phyloP scores from a whole-genome alignment of 192 early-diverging fungal species.

The Coemansia aciculifera region DNA sequence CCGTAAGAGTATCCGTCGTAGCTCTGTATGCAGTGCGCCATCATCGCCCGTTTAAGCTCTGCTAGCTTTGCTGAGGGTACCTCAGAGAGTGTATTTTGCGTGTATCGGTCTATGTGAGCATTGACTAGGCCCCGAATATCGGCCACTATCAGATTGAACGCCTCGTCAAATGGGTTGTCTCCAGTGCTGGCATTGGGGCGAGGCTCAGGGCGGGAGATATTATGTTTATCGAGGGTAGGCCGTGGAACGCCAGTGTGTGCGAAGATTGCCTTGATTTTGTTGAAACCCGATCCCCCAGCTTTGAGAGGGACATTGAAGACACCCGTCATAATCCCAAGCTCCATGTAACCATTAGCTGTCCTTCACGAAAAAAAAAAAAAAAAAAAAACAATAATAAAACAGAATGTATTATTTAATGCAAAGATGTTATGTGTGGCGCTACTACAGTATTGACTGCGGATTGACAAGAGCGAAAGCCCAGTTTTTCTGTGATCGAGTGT shows the following conservation, averaged over 20 bases:
- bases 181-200: not conserved
- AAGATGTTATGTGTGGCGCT: too few species aligned
- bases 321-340: not conserved
- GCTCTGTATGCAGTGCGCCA: not conserved
- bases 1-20: not conserved
- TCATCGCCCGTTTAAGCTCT: not conserved
- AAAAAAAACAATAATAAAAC: too few species aligned
- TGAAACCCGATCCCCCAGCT: not conserved
- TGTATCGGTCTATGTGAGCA: not conserved
- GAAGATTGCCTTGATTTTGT: not conserved
- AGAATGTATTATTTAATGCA: too few species aligned
- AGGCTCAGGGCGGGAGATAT: not conserved
- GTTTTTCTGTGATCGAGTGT: not conserved
- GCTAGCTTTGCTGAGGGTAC: not conserved
- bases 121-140: not conserved
- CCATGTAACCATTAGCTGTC: too few species aligned
- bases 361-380: too few species aligned
- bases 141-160: not conserved
- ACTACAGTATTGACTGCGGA: too few species aligned
- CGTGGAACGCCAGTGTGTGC: not conserved
- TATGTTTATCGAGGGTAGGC: not conserved
- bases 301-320: not conserved
- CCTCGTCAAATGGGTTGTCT: not conserved
- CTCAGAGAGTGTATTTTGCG: not conserved
- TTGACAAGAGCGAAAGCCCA: too few species aligned